These are phyloP conservation scores for Hortaea werneckii DNA, from an alignment of 2,329 filamentous ascomycete genomes.

Conservation along the genomic window DNA sequence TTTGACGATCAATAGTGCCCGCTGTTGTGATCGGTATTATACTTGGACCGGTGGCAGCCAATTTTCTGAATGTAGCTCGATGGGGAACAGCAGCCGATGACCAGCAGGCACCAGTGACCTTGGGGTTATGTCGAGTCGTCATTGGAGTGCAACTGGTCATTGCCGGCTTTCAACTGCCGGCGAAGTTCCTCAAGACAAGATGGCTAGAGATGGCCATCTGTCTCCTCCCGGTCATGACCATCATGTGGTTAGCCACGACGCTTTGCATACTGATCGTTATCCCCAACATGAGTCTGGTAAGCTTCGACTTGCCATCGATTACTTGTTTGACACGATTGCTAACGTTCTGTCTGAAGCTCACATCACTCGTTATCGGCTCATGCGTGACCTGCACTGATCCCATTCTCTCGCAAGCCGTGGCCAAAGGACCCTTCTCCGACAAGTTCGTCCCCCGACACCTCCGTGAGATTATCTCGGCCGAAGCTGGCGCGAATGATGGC, in stretches of 20 bases:
- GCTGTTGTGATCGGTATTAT: slow-evolving; percentile 65
- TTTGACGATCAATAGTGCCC: slow-evolving; percentile 43
- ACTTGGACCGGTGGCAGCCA: slow-evolving; percentile 64
- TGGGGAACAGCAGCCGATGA: slow-evolving; percentile 51
- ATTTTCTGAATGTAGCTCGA: slow-evolving; percentile 59
- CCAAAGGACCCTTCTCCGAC: slow-evolving; percentile 83
- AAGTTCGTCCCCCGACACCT: slow-evolving; percentile 71
- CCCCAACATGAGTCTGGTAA: slow-evolving; percentile 44
- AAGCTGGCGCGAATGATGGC: slow-evolving; percentile 78
- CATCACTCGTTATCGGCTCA: slow-evolving; percentile 66
- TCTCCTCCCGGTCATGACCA: slow-evolving; percentile 68
- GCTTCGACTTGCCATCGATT: background rate
- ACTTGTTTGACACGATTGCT: too few relatives aligned
- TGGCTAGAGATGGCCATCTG: slow-evolving; percentile 64
- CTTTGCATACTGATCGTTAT: slow-evolving; percentile 64
- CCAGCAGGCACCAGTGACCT: slow-evolving; percentile 59
- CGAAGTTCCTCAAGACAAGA: slow-evolving; percentile 63
- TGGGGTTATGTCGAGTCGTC: slow-evolving; percentile 74
- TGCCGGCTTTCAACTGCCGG: slow-evolving; percentile 74
- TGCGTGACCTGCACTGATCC: slow-evolving; percentile 84
- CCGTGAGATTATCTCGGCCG: slow-evolving; percentile 52
- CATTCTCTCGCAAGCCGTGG: slow-evolving; percentile 72
- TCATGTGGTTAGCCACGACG: slow-evolving; percentile 73
- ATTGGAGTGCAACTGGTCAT: slow-evolving; percentile 79
- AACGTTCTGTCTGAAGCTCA: slow-evolving; percentile 43